Conservation (phyloP, 202 grass and related monocot species). For the Brachypodium distachyon region DNA sequence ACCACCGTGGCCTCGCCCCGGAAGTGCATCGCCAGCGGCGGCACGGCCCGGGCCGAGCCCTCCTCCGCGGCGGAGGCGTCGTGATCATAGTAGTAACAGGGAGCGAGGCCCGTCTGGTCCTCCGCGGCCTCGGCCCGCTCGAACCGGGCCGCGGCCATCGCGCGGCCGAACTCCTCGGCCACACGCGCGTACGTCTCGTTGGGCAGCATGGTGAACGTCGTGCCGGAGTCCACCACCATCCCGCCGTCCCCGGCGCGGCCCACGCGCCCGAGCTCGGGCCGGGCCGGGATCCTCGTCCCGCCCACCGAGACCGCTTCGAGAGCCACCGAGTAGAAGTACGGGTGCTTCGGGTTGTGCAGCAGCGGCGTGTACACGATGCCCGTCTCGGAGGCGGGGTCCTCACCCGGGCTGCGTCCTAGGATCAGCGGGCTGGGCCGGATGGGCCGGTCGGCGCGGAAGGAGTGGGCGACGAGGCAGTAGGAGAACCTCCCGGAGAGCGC, state of each 20-base stretch:
- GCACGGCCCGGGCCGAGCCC: constrained; percentile 42
- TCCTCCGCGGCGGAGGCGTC: neutral
- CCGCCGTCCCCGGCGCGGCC: constrained; percentile 74
- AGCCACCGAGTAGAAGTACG: constrained; percentile 78
- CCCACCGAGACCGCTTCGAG: constrained; percentile 58
- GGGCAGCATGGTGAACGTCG: constrained; percentile 97
- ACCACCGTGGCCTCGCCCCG: constrained; percentile 55
- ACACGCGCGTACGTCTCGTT: constrained; percentile 50
- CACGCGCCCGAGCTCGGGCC: constrained; percentile 31
- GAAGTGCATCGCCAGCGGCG: constrained; percentile 66
- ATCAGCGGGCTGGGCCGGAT: constrained; percentile 71
- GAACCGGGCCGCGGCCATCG: constrained; percentile 54
- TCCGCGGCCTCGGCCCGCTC: constrained; percentile 30
- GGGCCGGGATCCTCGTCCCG: constrained; percentile 20
- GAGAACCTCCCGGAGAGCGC: constrained; percentile 68
- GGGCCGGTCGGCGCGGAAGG: constrained; percentile 54
- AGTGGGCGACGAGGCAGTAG: constrained; percentile 82
- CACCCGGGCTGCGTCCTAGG: constrained; percentile 50
- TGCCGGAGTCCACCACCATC: constrained; percentile 87
- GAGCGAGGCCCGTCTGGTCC: constrained; percentile 42
- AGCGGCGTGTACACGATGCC: constrained; percentile 77
- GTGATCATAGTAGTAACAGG: constrained; percentile 61
- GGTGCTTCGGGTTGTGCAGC: constrained; percentile 77
- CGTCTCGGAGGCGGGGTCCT: neutral
- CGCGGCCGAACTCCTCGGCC: constrained; percentile 37